Base-by-base conservation (phyloP, 257 asterid species). In the Primulina tabacum region DNA sequence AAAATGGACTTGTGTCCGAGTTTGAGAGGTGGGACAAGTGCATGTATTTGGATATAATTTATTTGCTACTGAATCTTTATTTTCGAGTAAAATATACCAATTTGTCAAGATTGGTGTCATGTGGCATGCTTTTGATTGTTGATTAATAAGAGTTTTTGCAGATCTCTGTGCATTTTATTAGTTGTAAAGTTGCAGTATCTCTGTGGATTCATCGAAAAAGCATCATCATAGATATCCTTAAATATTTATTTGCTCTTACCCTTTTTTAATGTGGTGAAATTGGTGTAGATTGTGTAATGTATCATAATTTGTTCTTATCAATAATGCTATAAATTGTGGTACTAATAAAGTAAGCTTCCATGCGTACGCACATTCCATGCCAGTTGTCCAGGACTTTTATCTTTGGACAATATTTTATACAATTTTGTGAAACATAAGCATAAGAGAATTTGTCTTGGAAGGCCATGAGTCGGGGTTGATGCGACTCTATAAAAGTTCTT, bases 141-240 rank as follows among this genome's bases (percentile, higher is more conserved):
- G 72, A 58, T 67, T 71, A 53, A 28, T 64, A 76, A 24, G 68
- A 68, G 20, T 37, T 38, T 37, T 26, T 66, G 75, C 81, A 83
- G 80, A 80, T 80, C 80, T 82, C 79, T 69, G 67, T 72, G 77
- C 75, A 57, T 52, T 76, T 24, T 70, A 29, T 74, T 68, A 61
- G 62, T 68, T 77, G 71, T 53, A 63, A 75, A 57, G 65, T 21
- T 76, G 80, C 40, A 64, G 43, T 63, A 53, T 57, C 21, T 62
- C 37, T 10, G 12, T 67, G 43, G 30, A 21, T 30, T 30, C 33
- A 24, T 35, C 64, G 55, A 30, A 33, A 28, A 57, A 52, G 34
- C 60, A 53, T 53, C 62, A 17, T 67, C 24, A 21, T 21, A 21
- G 7, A 28, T 35, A 30, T 21, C 52, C 10, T 4, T 37, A 43